Base-by-base conservation (phyloP, 2,329 filamentous ascomycete species). In the Fusarium liriodendri region DNA sequence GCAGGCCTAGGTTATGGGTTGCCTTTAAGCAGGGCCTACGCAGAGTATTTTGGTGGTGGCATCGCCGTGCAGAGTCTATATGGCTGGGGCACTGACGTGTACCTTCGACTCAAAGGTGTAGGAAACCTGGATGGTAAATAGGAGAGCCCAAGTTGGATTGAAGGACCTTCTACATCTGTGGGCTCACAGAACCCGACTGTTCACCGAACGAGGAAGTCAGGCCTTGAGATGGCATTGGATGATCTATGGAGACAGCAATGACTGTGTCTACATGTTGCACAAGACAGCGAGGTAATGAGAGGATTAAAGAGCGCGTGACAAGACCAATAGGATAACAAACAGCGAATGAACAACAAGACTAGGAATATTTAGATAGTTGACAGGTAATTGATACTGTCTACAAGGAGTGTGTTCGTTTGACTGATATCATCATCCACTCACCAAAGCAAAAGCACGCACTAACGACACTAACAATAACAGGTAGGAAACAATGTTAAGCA, bases 1-100 rank as follows among this genome's bases (percentile, higher is more conserved):
- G 97, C 97, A 0, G 97, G 97, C 0, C 83, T 99, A 58, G 97
- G 97, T 1, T 99, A 99, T 81, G 97, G 97, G 0, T 81, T 99
- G 72, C 97, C 97, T 2, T 84, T 99, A 25, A 95, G 95, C 62
- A 89, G 97, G 71, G 96, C 97, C 0, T 99, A 99, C 80, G 97
- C 97, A 1, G 96, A 99, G 85, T 99, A 98, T 79, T 99, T 99
- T 86, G 97, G 97, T 3, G 97, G 97, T 1, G 95, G 95, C 4
- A 97, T 99, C 67, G 92, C 92, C 6, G 92, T 99, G n/a, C 96
- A 99, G 87, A 98, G 95, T 81, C 84, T 98, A 55, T 97, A 95
- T 86, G 96, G 97, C 5, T 99, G 97, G 97, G 97, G 90, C 5
- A 91, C 90, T 7, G 91, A 93, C 79, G 91, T 93, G 2, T 93